Evolutionary conservation across 2,329 filamentous ascomycete species (phyloP), one percentile per base, ranked within the genome.

Genomic region (Pseudocercospora eumusae): DNA sequence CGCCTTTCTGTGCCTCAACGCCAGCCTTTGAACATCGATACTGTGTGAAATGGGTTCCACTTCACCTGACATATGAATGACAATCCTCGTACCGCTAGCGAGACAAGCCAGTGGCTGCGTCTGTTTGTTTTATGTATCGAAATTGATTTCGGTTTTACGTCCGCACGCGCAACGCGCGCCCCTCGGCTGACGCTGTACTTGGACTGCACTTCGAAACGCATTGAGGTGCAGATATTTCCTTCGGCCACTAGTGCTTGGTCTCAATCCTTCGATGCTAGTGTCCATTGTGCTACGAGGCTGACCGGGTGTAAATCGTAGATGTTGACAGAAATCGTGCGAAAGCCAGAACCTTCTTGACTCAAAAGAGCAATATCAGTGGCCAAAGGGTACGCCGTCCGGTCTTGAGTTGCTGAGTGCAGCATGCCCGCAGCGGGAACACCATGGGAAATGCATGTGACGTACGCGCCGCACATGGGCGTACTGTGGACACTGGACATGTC

Each of bases 281-380:
- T 20, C 42, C 27, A 25, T 33, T 44, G 54, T 57, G 54, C 33
- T 45, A 45, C 54, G 33, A 57, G 54, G 54, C 54, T 44, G 54
- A 57, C 25, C 18, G 15, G 25, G 42, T 21, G n/a, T 21, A 31
- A 47, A 57, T 57, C 36, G 55, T 47, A 33, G 55, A 47, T 45
- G 55, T 28, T 13, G 55, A 21, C 42, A 21, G 42, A n/a, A 15
- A 42, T 56, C 53, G 53, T 42, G 27, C 20, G 21, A 56, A 42
- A 40, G 36, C 21, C 52, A 36, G 42, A 57, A 57, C 36, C 28
- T 47, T 57, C 55, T 28, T 57, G 55, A 57, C 11, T 28, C 55
- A 57, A 42, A n/a, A 36, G 18, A 13, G 28, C 18, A 18, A 54
- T 15, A 33, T 54, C 52, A 54, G 52, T 54, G 52, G 52, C 52